Base-by-base conservation (phyloP, 176 grass and related monocot species). In the Carex pumila region DNA sequence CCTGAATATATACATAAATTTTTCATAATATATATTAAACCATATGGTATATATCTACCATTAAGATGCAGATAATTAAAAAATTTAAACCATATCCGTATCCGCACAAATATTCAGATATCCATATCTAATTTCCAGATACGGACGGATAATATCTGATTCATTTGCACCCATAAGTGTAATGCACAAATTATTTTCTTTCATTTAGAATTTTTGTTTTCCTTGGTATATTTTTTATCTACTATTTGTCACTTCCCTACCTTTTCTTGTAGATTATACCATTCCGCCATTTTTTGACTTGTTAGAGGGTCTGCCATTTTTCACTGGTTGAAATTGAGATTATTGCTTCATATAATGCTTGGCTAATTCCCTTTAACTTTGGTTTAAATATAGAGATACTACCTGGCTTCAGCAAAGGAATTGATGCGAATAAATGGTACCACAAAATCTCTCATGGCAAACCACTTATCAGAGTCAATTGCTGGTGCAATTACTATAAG, bases 371-470 rank as follows among this genome's bases (percentile, higher is more conserved):
- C 34, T 58, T 37, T 88, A 31, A 31, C 43, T 68, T 52, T 65
- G 61, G 84, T 90, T 62, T 5, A 79, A 29, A 77, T 89, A 75
- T 60, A 98, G 96, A 93, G 89, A 45, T 98, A 95, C 77, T 98
- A 95, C 80, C 87, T 98, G 71, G 85, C 89, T 57, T 90, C 96
- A 12, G 89, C 96, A 43, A 98, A 90, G 85, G 91, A 98, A 90
- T 89, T 98, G 79, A 98, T 98, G 96, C 65, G 96, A 34, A 90
- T 98, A 68, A 95, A 98, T 90, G 96, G 96, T 65, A 98, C 93
- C 61, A 93, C 96, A 57, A 95, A 93, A 87, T 98, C 96, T 86
- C 80, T 88, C 62, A 64, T 98, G 34, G 92, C 86, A 61, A 98
- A 98, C 82, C 96, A 98, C 87, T 83, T 98, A 7, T 88, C 89